Base-by-base conservation (phyloP, 768 basidiomycete genomes). In the Inosperma sp. region DNA sequence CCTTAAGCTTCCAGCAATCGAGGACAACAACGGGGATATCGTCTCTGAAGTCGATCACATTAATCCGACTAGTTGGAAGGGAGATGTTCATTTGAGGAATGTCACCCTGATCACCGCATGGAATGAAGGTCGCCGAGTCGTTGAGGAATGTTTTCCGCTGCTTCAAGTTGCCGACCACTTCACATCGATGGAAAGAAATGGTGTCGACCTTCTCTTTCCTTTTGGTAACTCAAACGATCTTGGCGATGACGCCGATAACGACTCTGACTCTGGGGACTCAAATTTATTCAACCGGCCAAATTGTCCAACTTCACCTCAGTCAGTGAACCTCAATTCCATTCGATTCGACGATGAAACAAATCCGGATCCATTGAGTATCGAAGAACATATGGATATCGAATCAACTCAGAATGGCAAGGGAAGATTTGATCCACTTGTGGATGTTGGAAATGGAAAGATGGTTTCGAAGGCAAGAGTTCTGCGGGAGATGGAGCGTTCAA, bases 31-130 rank as follows among this genome's bases (percentile, higher is more conserved):
- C 3, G 22, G 53, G 3, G 54, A 62, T 22, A 47, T 68, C 10
- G 49, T 48, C 9, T 26, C 37, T 1, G 46, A 51, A 0, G 56
- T 56, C 7, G 70, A 72, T 50, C 70, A 72, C 36, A 57, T 71
- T 26, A 61, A 59, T 7, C 69, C 71, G 5, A 44, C 58, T 6
- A 59, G 59, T 6, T 71, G 68, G 68, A 27, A 33, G 7, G 69
- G 69, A 0, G 55, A 70, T 44, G 53, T 65, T 9, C 16, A 41
- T 7, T 62, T 71, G 5, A 22, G 7, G 9, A 44, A 58, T n/a
- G 57, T 67, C 17, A 58, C 48, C 40, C 53, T 66, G 5, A 47
- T 60, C 10, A 68, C 66, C 5, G 59, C 56, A 31, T 70, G 69
- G 69, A 46, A 58, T 39, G 16, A 10, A 16, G 45, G 45, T 34